A percentile compares a stretch with the other conserved stretches of the same genome.
Conservation (phyloP, 257 asterid species). For the Ligustrum vulgare region DNA sequence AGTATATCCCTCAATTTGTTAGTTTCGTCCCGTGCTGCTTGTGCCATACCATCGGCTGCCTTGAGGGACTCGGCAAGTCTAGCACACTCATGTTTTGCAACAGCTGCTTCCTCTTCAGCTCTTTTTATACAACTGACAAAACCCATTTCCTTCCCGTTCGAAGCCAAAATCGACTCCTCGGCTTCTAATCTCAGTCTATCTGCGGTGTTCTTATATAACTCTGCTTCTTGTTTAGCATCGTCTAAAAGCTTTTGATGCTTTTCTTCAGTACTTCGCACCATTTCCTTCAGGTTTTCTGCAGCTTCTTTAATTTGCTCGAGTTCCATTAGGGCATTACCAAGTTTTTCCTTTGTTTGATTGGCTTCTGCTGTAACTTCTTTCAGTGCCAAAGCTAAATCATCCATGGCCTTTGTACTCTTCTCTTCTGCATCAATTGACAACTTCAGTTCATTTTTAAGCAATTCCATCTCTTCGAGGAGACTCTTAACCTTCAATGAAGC, state of each 20-base stretch:
- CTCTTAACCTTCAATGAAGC: conserved; percentile 26
- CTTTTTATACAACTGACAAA: conserved; percentile 67
- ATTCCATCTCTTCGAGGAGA: conserved; percentile 34
- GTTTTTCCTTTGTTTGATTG: conserved; percentile 53
- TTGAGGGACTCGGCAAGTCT: conserved; percentile 45
- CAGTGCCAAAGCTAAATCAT: conserved; percentile 72
- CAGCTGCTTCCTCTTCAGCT: conserved; percentile 69
- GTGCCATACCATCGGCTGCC: conserved; percentile 47
- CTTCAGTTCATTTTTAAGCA: conserved; percentile 49
- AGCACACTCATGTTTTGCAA: conserved; percentile 44
- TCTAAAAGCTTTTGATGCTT: conserved; percentile 44
- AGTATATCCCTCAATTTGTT: conserved; percentile 66
- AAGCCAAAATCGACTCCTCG: conserved; percentile 73
- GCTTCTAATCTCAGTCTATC: conserved; percentile 74
- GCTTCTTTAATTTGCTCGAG: conserved; percentile 44
- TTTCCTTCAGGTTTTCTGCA: conserved; percentile 39
- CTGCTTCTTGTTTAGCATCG: conserved; percentile 56
- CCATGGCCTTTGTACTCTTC: conserved; percentile 75
- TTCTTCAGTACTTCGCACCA: conserved; percentile 40
- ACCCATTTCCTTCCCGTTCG: conserved; percentile 90
- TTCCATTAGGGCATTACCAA: conserved; percentile 29
- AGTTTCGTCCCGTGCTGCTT: conserved; percentile 57
- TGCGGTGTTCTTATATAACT: conserved; percentile 47
- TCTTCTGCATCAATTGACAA: conserved; percentile 68
- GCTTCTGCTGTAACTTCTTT: conserved; percentile 70